Evolutionary conservation across 306 rosid genomes (phyloP).

Genomic region (Corylus avellana): DNA sequence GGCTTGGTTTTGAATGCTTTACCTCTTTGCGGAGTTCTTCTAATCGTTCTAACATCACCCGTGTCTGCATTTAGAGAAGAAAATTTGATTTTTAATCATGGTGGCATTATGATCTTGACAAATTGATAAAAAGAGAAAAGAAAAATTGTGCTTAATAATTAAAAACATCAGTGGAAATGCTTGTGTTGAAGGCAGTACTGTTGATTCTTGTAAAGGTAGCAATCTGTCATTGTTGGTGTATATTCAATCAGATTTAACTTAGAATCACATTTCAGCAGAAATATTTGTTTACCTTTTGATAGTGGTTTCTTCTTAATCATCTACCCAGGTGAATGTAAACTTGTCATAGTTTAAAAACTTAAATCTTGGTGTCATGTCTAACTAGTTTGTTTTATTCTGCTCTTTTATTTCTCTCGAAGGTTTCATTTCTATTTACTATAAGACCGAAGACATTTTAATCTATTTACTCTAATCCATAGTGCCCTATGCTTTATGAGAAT

Average conservation of each 20-base stretch:
- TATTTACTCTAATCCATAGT: no score
- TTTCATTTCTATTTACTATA: no score
- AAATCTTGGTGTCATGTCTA: no score
- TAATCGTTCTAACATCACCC: conserved; percentile 40
- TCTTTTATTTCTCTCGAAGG: no score
- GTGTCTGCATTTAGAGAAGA: conserved; percentile 40
- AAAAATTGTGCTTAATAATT: no score
- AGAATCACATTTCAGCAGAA: neutral
- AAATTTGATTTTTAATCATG: neutral
- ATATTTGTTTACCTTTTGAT: neutral
- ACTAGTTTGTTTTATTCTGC: no score
- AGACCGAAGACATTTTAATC: no score
- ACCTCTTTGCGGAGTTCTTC: conserved; percentile 66
- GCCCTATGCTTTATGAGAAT: no score
- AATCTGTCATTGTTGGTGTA: neutral
- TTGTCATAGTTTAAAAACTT: no score
- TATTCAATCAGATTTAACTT: neutral
- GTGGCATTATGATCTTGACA: neutral
- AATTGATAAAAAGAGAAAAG: neutral
- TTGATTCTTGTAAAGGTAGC: neutral
- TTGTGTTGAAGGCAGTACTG: neutral
- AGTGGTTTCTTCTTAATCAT: no score
- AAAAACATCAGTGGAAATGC: no score
- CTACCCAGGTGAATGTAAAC: no score
- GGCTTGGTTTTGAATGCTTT: neutral